A percentile compares a stretch with the other conserved stretches of the same genome.
Conservation (phyloP, 2,329 filamentous ascomycete species). For the Sarocladiaceae sp. region DNA sequence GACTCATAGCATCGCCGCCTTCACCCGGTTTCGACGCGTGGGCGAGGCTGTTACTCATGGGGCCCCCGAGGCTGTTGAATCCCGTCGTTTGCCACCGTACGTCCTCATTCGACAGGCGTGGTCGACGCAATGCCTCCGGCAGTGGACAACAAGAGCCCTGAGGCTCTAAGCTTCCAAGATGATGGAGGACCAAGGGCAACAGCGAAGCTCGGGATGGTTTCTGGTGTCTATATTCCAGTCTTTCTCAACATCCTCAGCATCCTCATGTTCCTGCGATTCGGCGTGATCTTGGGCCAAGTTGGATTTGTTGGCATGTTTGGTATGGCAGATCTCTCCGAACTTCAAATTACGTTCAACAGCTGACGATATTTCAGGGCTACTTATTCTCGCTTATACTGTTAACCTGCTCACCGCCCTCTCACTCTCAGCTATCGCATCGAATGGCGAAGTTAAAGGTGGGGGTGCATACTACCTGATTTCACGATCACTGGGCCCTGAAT, state of each 20-base stretch:
- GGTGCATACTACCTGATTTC: conserved; percentile 89
- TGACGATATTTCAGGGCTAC: conserved; percentile 49
- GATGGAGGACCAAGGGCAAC: conserved; percentile 29
- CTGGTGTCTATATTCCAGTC: conserved; percentile 82
- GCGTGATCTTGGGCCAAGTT: conserved; percentile 75
- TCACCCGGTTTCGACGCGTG: no score
- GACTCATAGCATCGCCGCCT: no score
- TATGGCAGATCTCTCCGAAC: conserved; percentile 36
- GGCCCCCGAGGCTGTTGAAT: neutral
- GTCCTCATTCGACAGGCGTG: neutral
- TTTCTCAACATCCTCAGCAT: conserved; percentile 86
- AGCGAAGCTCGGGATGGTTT: conserved; percentile 70
- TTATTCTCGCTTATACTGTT: conserved; percentile 72
- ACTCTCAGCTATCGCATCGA: conserved; percentile 83
- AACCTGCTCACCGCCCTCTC: conserved; percentile 83
- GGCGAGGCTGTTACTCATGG: no score
- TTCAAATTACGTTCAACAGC: neutral
- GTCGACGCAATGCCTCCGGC: neutral
- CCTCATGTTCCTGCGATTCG: conserved; percentile 88
- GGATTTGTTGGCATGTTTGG: conserved; percentile 77
- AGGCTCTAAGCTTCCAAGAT: no score
- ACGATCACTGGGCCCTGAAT: conserved; percentile 79
- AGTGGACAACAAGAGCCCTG: neutral
- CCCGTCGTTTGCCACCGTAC: neutral
- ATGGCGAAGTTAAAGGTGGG: conserved; percentile 82